A percentile compares a stretch with the other conserved stretches of the same genome.
phyloP scores from a whole-genome alignment of 345 rosid species.

The Arabidopsis arenosa region DNA sequence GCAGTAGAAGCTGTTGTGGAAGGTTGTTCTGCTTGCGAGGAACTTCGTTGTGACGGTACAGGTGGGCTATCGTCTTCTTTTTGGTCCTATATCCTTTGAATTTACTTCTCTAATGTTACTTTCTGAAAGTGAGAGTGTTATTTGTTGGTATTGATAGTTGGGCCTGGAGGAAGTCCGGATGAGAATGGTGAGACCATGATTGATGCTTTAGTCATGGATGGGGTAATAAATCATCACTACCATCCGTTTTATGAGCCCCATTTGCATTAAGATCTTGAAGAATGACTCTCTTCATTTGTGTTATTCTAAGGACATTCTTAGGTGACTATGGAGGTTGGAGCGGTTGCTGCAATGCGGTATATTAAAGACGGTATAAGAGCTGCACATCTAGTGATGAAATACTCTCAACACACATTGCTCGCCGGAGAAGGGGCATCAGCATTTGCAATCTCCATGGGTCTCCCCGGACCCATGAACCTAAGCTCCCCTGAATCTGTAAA shows the following conservation, averaged over 20 bases:
- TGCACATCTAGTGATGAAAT: conserved; percentile 80
- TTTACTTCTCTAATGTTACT: background rate
- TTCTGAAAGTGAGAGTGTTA: background rate
- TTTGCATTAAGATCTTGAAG: conserved; percentile 11
- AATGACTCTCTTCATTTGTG: conserved; percentile 14
- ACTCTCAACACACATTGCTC: conserved; percentile 81
- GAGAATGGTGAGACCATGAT: conserved; percentile 95
- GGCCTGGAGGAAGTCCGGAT: conserved; percentile 97
- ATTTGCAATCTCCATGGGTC: conserved; percentile 94
- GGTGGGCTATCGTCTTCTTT: conserved; percentile 46
- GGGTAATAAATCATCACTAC: conserved; percentile 55
- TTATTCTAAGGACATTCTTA: conserved; percentile 58
- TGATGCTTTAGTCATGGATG: conserved; percentile 92
- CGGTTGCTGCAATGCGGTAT: conserved; percentile 95
- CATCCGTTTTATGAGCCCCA: background rate
- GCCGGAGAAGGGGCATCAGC: conserved; percentile 83
- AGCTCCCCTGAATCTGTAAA: conserved; percentile 76
- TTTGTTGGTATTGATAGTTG: conserved; percentile 57
- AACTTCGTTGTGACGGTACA: conserved; percentile 90
- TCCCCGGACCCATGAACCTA: conserved; percentile 83
- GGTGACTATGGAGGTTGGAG: conserved; percentile 99
- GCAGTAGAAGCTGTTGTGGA: conserved; percentile 91
- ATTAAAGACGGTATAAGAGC: conserved; percentile 95
- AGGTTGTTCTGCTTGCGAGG: conserved; percentile 95
- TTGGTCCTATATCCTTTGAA: background rate